phyloP scores from a whole-genome alignment of 257 asterid genomes.

The Salvia miltiorrhiza region DNA sequence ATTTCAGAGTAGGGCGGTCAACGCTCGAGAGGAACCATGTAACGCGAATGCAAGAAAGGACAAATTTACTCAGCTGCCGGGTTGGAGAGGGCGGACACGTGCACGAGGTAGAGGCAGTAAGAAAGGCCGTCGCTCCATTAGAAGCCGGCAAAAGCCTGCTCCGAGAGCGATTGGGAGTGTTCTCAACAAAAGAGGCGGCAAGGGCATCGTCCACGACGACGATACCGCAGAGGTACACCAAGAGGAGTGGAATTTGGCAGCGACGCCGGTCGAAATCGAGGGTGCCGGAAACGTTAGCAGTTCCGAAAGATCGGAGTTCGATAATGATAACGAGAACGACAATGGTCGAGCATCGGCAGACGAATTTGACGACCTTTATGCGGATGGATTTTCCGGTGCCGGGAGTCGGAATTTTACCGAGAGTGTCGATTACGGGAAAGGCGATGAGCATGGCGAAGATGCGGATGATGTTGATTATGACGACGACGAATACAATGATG shows the following conservation, averaged over 20 bases:
- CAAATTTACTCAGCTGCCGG: slow-evolving; percentile 32
- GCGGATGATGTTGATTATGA: slow-evolving; percentile 37
- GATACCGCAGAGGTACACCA: slow-evolving; percentile 23
- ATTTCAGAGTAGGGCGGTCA: slow-evolving; percentile 30
- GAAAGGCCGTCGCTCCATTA: slow-evolving; percentile 43
- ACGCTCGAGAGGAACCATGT: slow-evolving; percentile 30
- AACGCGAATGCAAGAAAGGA: slow-evolving; percentile 22
- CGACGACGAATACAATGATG: slow-evolving; percentile 30
- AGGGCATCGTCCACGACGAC: slow-evolving; percentile 9
- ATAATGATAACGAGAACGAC: slow-evolving; percentile 26
- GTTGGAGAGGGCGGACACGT: slow-evolving; percentile 47
- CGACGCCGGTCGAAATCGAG: slow-evolving; percentile 30
- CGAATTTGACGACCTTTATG: slow-evolving; percentile 37
- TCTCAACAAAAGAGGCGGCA: slow-evolving; percentile 9
- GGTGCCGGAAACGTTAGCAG: slow-evolving; percentile 44
- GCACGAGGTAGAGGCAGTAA: slow-evolving; percentile 41
- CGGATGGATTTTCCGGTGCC: slow-evolving; percentile 29
- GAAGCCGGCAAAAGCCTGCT: slow-evolving; percentile 39
- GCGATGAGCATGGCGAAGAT: slow-evolving; percentile 24
- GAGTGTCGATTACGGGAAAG: slow-evolving; percentile 21
- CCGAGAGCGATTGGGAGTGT: slow-evolving; percentile 17
- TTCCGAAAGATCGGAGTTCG: slow-evolving; percentile 49
- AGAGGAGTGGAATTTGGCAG: slow-evolving; percentile 36
- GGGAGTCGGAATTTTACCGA: slow-evolving; percentile 13
- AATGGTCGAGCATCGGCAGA: slow-evolving; percentile 35